Conservation (phyloP, 2,329 filamentous ascomycete genomes). For the Lachnellula subtilissima region DNA sequence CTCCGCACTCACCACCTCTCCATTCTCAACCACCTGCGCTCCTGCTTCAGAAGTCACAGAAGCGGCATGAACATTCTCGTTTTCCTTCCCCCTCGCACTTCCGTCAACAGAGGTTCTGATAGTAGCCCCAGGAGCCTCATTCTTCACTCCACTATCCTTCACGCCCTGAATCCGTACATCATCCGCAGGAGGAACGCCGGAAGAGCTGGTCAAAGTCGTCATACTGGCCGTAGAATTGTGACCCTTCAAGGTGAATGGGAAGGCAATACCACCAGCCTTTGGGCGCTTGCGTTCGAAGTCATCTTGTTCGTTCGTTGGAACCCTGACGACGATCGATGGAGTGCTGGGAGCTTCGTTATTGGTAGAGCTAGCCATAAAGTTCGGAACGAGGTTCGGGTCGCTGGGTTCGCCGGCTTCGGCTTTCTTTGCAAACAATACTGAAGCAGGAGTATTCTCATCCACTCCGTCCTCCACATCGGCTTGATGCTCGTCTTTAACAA, state of each 20-base stretch:
- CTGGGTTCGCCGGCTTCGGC: constrained; percentile 32
- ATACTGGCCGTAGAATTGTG: constrained; percentile 61
- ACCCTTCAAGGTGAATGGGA: constrained; percentile 65
- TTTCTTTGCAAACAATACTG: constrained; percentile 39
- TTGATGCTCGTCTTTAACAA: constrained; percentile 50
- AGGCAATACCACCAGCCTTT: constrained; percentile 62
- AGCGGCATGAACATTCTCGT: background rate
- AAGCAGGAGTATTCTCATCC: constrained; percentile 40
- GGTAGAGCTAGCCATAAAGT: constrained; percentile 10
- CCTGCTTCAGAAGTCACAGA: background rate
- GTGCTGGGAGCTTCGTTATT: background rate
- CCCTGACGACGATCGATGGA: constrained; percentile 17
- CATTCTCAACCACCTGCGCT: constrained; percentile 16
- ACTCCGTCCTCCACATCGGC: constrained; percentile 32
- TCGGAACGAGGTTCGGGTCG: constrained; percentile 13
- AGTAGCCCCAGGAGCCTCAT: background rate
- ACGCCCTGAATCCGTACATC: constrained; percentile 18
- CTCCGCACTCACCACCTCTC: constrained; percentile 18
- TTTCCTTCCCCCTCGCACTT: background rate
- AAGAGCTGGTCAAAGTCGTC: constrained; percentile 51
- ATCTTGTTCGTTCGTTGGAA: constrained; percentile 34
- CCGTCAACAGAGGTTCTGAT: background rate
- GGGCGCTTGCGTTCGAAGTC: constrained; percentile 55
- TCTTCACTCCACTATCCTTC: constrained; percentile 14
- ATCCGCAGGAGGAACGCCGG: constrained; percentile 21